These are phyloP conservation scores for Pseudonitzschia delicatissima DNA, from an alignment of 108 stramenopile species.

Conservation along the genomic window DNA sequence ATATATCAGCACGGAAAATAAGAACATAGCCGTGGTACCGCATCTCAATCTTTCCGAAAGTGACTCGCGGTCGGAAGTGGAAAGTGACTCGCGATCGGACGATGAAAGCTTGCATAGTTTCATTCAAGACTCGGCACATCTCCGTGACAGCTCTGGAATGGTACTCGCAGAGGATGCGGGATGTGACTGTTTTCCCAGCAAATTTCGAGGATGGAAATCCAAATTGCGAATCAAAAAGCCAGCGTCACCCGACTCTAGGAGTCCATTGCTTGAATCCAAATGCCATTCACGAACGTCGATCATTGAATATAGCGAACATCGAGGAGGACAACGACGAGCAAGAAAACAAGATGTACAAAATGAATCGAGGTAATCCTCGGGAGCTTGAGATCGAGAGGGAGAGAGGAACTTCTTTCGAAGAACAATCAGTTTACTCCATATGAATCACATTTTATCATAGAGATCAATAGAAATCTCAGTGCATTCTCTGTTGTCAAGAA, in stretches of 20 bases:
- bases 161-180: background rate
- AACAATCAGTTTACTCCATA: too few relatives aligned
- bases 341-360: too few relatives aligned
- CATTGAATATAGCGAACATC: background rate
- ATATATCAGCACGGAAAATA: too few relatives aligned
- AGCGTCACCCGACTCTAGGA: background rate
- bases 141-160: background rate
- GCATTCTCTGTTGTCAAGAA: too few relatives aligned
- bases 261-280: constrained; percentile 5
- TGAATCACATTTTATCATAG: too few relatives aligned
- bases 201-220: background rate
- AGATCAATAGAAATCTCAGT: too few relatives aligned
- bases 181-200: background rate
- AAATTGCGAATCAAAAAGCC: background rate
- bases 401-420: too few relatives aligned
- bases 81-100: background rate
- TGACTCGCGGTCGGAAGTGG: too few relatives aligned
- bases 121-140: background rate
- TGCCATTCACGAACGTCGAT: background rate
- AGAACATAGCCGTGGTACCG: too few relatives aligned
- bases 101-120: background rate
- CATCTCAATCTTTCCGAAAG: too few relatives aligned
- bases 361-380: too few relatives aligned
- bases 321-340: background rate
- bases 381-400: too few relatives aligned